These are phyloP conservation scores for Geopyxis carbonaria DNA, from an alignment of 495 filamentous ascomycete species.

Conservation along the genomic window DNA sequence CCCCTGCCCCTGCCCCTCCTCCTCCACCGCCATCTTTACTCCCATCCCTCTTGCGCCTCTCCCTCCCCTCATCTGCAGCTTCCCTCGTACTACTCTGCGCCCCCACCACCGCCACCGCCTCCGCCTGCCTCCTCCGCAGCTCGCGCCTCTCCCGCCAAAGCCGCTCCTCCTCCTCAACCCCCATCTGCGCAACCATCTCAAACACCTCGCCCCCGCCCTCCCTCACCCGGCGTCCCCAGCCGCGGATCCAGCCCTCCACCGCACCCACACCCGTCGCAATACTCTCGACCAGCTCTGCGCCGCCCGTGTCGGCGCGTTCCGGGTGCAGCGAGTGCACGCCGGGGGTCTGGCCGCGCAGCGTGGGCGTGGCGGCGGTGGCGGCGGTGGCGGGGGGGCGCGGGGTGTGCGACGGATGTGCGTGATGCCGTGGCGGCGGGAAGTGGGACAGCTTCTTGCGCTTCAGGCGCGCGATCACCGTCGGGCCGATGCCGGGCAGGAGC, in stretches of 20 bases:
- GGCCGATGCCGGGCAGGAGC: neutral
- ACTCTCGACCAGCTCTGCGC: conserved; percentile 1
- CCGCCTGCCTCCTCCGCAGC: no score
- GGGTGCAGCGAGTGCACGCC: conserved; percentile 5
- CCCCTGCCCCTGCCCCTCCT: no score
- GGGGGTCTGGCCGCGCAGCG: neutral
- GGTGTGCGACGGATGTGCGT: no score
- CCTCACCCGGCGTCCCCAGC: neutral
- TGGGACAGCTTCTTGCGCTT: neutral
- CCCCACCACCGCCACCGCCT: neutral
- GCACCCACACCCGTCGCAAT: neutral
- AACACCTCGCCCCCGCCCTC: conserved; percentile 2
- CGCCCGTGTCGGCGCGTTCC: neutral
- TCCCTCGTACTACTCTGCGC: neutral
- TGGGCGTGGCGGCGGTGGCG: no score
- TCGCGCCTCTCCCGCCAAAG: no score
- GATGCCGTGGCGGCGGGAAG: neutral
- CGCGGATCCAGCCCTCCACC: conserved; percentile 4
- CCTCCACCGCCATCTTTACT: no score
- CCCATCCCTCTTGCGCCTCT: neutral
- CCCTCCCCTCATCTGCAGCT: neutral
- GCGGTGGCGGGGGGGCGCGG: no score
- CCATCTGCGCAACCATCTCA: conserved; percentile 4
- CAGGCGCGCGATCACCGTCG: neutral
- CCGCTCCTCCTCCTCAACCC: no score